Evolutionary conservation across 2,329 filamentous ascomycete genomes (phyloP), one percentile per base, ranked within the genome.

Genomic region (Calonectria multiphialidica): DNA sequence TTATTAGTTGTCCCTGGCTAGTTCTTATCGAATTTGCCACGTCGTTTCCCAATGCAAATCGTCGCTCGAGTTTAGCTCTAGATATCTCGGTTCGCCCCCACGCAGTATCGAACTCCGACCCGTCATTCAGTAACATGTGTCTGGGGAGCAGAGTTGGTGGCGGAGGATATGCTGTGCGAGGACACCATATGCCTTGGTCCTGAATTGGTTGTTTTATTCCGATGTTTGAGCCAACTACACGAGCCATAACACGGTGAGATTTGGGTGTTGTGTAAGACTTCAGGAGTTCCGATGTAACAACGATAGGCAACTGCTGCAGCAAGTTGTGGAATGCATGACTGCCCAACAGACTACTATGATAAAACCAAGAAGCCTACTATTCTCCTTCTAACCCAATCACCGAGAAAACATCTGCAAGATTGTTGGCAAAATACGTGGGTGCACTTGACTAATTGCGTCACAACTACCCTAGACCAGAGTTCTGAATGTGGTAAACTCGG

Each of bases 391-490:
- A 18, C 18, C n/a, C 23, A 12, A 21, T 2, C 18, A 66, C 18
- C 3, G 10, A 30, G 10, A 35, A 30, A 33, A 16, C 23, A 33
- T 28, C 40, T 44, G 21, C 10, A 5, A 3, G 5, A 12, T 33
- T 44, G 25, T 30, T 62, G 9, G 10, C n/a, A 7, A 21, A 53
- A 49, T 49, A 35, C 40, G 6, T 10, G 15, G 7, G n/a, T 28
- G 5, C 37, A 61, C 7, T 42, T 21, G 25, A 23, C 8, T n/a
- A 9, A 28, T 3, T 37, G 5, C 10, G 12, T 12, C 7, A 16
- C 21, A 10, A n/a, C 21, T 71, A 71, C 68, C 68, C 68, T 71
- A 37, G 23, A 59, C 33, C 37, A 47, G 6, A 50, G 15, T 61
- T 12, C n/a, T 21, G 3, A 30, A 1, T 2, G 7, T 10, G 9